Percentiles rank a stretch among this genome's conserved stretches.
phyloP scores from a whole-genome alignment of 306 rosid genomes.

The Alnus rubra region DNA sequence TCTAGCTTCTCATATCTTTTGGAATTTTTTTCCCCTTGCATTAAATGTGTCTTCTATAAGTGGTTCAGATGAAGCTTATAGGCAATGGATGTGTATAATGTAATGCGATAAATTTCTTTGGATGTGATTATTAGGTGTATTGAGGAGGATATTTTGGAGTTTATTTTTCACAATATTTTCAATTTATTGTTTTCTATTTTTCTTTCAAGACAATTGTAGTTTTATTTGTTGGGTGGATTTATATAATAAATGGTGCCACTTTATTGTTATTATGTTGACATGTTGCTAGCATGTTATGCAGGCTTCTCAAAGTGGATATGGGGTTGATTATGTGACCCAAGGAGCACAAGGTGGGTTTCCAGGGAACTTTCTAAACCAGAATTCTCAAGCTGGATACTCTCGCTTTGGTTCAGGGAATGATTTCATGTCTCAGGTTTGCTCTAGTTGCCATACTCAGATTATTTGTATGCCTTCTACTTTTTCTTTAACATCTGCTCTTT shows the following conservation, averaged over 20 bases:
- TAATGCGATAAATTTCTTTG: background rate
- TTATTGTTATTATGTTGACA: background rate
- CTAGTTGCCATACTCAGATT: background rate
- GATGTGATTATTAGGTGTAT: background rate
- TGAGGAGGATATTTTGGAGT: background rate
- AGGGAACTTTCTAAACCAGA: constrained; percentile 89
- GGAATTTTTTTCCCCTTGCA: background rate
- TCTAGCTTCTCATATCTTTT: background rate
- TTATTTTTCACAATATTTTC: background rate
- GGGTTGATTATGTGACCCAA: constrained; percentile 89
- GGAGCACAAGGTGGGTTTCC: constrained; percentile 96
- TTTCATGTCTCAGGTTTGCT: constrained; percentile 93
- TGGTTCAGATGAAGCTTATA: background rate
- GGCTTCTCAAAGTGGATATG: constrained; percentile 98
- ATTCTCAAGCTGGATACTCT: constrained; percentile 91
- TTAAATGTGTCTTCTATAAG: background rate
- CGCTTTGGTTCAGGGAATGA: constrained; percentile 96
- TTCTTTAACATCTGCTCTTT: constrained; percentile 13
- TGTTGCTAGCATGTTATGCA: constrained; percentile 25
- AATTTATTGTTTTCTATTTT: background rate
- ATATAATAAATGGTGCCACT: background rate
- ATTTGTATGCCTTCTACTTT: background rate
- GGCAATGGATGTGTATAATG: background rate
- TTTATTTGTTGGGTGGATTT: background rate
- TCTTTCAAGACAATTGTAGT: background rate